phyloP scores from a whole-genome alignment of 371 early-diverging fungal species.

The Mortierella sp. region DNA sequence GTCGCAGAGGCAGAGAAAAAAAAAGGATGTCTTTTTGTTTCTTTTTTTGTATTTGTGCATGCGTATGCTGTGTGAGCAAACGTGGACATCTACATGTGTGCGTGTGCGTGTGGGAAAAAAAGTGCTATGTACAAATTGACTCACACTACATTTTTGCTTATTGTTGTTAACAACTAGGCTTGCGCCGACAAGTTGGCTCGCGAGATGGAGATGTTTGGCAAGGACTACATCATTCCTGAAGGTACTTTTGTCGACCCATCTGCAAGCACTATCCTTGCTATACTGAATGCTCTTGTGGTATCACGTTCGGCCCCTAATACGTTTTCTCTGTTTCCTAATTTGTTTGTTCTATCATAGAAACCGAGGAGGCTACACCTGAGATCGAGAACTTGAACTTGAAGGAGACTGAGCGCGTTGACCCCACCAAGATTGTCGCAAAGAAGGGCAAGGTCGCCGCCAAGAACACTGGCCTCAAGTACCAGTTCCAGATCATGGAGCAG shows the following conservation, averaged over 20 bases:
- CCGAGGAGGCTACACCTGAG: constrained; percentile 59
- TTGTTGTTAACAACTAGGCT: constrained; percentile 72
- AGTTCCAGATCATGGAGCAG: constrained; percentile 96
- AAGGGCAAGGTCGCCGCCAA: constrained; percentile 94
- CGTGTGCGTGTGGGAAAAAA: background rate
- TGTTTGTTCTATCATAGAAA: constrained; percentile 34
- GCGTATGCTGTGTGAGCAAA: background rate
- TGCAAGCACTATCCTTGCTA: too few relatives aligned
- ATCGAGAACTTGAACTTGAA: constrained; percentile 65
- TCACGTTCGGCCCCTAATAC: background rate
- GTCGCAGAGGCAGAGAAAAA: too few relatives aligned
- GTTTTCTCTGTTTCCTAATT: background rate
- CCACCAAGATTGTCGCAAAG: constrained; percentile 80
- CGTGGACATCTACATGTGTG: background rate
- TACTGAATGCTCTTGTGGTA: too few relatives aligned
- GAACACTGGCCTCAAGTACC: constrained; percentile 88
- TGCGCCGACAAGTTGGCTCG: constrained; percentile 98
- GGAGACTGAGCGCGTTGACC: constrained; percentile 61
- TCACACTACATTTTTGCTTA: background rate
- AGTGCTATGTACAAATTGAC: background rate
- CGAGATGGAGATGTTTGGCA: constrained; percentile 96
- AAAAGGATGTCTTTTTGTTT: background rate
- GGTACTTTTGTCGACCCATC: constrained; percentile 20
- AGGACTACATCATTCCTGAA: constrained; percentile 79
- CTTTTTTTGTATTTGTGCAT: background rate